phyloP scores from a whole-genome alignment of 352 stramenopile genomes.

The Pythium aquatile region DNA sequence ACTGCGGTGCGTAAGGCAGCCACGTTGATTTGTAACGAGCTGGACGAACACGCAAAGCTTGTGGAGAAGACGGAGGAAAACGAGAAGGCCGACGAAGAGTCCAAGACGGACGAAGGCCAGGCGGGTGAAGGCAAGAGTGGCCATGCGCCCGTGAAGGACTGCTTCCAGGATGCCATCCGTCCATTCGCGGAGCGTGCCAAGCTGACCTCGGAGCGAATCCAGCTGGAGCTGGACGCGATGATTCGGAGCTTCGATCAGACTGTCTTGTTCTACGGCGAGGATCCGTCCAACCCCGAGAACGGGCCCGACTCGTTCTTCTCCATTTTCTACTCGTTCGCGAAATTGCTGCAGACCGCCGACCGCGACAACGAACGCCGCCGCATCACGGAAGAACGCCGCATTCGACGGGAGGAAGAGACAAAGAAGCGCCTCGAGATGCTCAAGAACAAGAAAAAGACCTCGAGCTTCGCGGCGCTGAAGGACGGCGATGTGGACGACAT shows the following conservation, averaged over 20 bases:
- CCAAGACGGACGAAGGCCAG: constrained; percentile 32
- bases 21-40: constrained; percentile 64
- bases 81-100: background rate
- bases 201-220: constrained; percentile 56
- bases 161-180: constrained; percentile 73
- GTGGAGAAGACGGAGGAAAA: constrained; percentile 13
- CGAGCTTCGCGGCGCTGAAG: constrained; percentile 67
- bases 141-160: constrained; percentile 39
- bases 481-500: constrained; percentile 82
- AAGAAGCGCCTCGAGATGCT: constrained; percentile 80
- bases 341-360: constrained; percentile 75
- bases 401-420: constrained; percentile 75
- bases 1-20: constrained; percentile 71
- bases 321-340: constrained; percentile 84
- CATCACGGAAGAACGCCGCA: constrained; percentile 71
- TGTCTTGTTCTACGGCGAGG: constrained; percentile 71
- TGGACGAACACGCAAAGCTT: constrained; percentile 69
- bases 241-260: constrained; percentile 67
- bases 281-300: constrained; percentile 63
- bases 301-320: constrained; percentile 81
- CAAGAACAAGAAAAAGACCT: constrained; percentile 78
- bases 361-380: constrained; percentile 85
- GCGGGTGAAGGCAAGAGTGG: constrained; percentile 27
- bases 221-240: constrained; percentile 54
- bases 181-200: constrained; percentile 72